phyloP scores from a whole-genome alignment of 345 rosid genomes.

The Zanthoxylum bungeanum region DNA sequence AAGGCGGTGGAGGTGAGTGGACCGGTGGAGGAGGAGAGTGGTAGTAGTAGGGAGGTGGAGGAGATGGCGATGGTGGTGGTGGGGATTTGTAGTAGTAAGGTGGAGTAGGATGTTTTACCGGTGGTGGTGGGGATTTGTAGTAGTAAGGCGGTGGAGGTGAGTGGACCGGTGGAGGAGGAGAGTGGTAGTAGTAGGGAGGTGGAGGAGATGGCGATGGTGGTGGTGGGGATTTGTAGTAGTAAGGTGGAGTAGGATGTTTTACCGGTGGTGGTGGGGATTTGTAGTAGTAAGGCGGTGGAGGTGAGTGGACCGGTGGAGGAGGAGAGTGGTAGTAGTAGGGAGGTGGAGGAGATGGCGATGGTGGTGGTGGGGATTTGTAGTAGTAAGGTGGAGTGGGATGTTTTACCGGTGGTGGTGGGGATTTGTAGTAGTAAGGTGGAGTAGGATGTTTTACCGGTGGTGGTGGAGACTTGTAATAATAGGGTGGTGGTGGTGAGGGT shows the following conservation, averaged over 20 bases:
- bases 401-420: slow-evolving; percentile 38
- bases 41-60: slow-evolving; percentile 19
- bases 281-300: slow-evolving; percentile 25
- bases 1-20: not conserved
- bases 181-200: slow-evolving; percentile 37
- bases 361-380: slow-evolving; percentile 36
- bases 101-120: slow-evolving; percentile 19
- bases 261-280: slow-evolving; percentile 39
- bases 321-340: slow-evolving; percentile 42
- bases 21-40: slow-evolving; percentile 36
- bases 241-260: not conserved
- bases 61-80: not conserved
- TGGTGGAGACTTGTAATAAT: slow-evolving; percentile 12
- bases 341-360: slow-evolving; percentile 17
- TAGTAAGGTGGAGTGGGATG: slow-evolving; percentile 24
- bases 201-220: slow-evolving; percentile 40
- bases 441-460: slow-evolving; percentile 25
- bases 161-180: slow-evolving; percentile 41
- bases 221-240: slow-evolving; percentile 37
- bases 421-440: slow-evolving; percentile 33
- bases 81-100: slow-evolving; percentile 28
- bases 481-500: slow-evolving; percentile 8
- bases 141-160: slow-evolving; percentile 43
- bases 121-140: slow-evolving; percentile 44
- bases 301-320: slow-evolving; percentile 32